Base-by-base conservation (phyloP, 306 rosid genomes). In the Cicer pinnatifidum region DNA sequence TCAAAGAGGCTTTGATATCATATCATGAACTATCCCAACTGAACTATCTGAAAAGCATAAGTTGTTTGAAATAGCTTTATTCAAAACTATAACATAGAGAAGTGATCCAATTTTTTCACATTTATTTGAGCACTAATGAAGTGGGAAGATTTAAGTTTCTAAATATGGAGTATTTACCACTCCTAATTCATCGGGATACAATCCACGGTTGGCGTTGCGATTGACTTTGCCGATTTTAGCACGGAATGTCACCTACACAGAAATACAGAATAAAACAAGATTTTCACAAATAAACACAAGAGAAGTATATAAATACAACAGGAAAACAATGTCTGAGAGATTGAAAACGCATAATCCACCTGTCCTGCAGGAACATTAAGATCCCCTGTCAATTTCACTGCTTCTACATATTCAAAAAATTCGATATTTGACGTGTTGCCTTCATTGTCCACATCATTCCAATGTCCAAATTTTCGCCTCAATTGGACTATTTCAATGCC, bases 181-280 rank as follows among this genome's bases (percentile, higher is more conserved):
- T 90, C 97, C 99, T 76, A 95, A 87, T 83, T 95, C 99, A 60
- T 95, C 97, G n/a, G 97, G 97, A 85, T 88, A 95, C 92, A 95
- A 76, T 79, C 93, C 97, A 33, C 85, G 92, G 82, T 80, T 92
- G 83, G 88, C 19, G 16, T 38, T 68, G 50, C 91, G 91, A 33
- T 75, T 95, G 78, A 84, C 96, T 73, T 71, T 85, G 74, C 97
- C 96, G 73, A 95, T 95, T 92, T 89, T 95, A 78, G 97, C 99
- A 72, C 97, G 97, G 81, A 95, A 95, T 38, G 97, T 92, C 78
- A 92, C 97, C 99, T 95, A 66, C 16, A 71, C 64, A 67, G 35
- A 28, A 28, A 28, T 28, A 16, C 52, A 37, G 35, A 28, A 28
- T 82, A 46, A 68, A 69, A 72, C 41, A 56, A 35, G 33, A 41